Base-by-base conservation (phyloP, 495 filamentous ascomycete species). In the Lophiotrema nucula region DNA sequence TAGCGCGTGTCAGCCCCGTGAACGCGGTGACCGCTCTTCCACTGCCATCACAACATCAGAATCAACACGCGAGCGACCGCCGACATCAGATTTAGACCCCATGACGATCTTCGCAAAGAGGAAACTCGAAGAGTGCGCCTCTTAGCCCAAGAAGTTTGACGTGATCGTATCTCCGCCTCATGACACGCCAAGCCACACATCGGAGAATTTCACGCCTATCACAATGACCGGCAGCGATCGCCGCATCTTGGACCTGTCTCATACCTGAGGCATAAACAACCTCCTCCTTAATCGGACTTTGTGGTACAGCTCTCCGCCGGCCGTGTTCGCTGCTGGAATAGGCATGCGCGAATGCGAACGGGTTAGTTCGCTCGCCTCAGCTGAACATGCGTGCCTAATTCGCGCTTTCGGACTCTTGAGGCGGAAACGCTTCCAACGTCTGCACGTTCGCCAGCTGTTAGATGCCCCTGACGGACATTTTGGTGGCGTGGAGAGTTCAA, bases 81-180 rank as follows among this genome's bases (percentile, higher is more conserved):
- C n/a, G n/a, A n/a, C n/a, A n/a, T n/a, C n/a, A n/a, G n/a, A n/a
- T n/a, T n/a, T n/a, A n/a, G n/a, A n/a, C n/a, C n/a, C n/a, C n/a
- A n/a, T n/a, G n/a, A n/a, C n/a, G n/a, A n/a, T n/a, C n/a, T n/a
- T n/a, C n/a, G n/a, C n/a, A n/a, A n/a, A n/a, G n/a, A n/a, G n/a
- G n/a, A n/a, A n/a, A n/a, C n/a, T n/a, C n/a, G n/a, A n/a, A n/a
- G n/a, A n/a, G n/a, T n/a, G n/a, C n/a, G n/a, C n/a, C n/a, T n/a
- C n/a, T n/a, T n/a, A n/a, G n/a, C n/a, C n/a, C n/a, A n/a, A 18
- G 25, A 47, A 47, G 45, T 47, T 47, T 25, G 45, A 47, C 21
- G 18, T 16, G 45, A 18, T 31, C 45, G 45, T 47, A 47, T 8
- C 25, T 47, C 45, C 45, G 22, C 25, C 22, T 47, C 45, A 47